These are phyloP conservation scores for Silene coronaria DNA, from an alignment of 179 eudicot species.

Conservation along the genomic window DNA sequence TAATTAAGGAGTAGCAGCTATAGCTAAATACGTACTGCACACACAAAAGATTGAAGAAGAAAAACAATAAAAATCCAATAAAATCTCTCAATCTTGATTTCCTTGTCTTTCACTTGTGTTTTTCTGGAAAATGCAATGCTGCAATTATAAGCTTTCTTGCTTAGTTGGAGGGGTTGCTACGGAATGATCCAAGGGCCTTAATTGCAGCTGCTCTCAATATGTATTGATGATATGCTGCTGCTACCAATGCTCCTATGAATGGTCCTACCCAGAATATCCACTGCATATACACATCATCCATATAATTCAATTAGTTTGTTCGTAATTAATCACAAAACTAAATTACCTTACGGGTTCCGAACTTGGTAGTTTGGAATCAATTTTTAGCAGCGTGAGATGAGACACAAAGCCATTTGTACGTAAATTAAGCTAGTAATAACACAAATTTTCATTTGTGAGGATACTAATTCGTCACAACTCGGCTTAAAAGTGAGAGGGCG, in stretches of 20 bases:
- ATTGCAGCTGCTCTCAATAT: slow-evolving; percentile 76
- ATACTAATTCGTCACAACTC: no score
- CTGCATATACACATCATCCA: slow-evolving; percentile 29
- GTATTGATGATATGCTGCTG: slow-evolving; percentile 81
- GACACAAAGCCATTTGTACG: no score
- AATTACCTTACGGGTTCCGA: no score
- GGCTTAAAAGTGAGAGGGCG: no score
- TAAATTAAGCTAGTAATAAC: no score
- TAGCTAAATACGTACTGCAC: background rate
- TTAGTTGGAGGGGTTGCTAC: slow-evolving; percentile 73
- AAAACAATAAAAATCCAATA: background rate
- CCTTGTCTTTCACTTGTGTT: background rate
- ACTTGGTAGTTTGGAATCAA: no score
- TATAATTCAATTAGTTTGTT: background rate
- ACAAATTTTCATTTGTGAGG: no score
- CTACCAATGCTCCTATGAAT: slow-evolving; percentile 65
- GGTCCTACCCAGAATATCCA: slow-evolving; percentile 98
- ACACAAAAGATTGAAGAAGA: slow-evolving; percentile 2
- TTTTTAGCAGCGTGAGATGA: no score
- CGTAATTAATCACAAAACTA: background rate
- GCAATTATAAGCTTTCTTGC: no score
- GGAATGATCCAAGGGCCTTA: slow-evolving; percentile 81
- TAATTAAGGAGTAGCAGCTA: background rate
- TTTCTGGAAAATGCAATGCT: background rate
- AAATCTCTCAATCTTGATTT: background rate